Conservation (phyloP, 192 early-diverging fungal genomes). For the Chytriomyces sp. region DNA sequence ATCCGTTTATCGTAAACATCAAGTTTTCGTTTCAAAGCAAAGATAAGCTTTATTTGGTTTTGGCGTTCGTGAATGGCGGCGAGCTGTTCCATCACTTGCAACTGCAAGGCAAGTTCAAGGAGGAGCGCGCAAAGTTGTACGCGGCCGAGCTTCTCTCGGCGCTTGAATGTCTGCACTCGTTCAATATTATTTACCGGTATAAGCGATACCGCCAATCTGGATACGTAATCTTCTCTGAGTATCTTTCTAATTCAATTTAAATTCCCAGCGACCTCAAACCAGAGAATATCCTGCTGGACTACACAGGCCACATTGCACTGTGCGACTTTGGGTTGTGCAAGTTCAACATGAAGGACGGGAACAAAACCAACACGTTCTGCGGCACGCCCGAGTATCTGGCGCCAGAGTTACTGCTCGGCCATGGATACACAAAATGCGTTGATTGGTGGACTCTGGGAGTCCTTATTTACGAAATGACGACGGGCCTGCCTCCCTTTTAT, state of each 20-base stretch:
- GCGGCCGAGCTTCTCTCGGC: constrained; percentile 87
- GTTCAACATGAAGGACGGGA: constrained; percentile 91
- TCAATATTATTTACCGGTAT: constrained; percentile 85
- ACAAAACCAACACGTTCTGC: constrained; percentile 56
- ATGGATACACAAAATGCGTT: constrained; percentile 80
- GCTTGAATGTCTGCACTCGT: constrained; percentile 86
- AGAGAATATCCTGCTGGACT: constrained; percentile 92
- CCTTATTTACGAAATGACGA: constrained; percentile 87
- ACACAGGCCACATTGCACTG: constrained; percentile 90
- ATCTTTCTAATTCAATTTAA: constrained; percentile 51
- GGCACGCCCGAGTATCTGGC: constrained; percentile 96
- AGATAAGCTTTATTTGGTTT: constrained; percentile 86
- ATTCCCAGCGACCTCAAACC: constrained; percentile 77
- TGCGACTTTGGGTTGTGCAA: constrained; percentile 85
- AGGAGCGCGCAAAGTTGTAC: constrained; percentile 83
- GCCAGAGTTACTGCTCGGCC: constrained; percentile 87
- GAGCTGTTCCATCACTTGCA: constrained; percentile 39
- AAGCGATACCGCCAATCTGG: constrained; percentile 1
- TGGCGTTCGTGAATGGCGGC: constrained; percentile 91
- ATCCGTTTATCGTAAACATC: constrained; percentile 88
- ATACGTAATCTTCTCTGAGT: constrained; percentile 12
- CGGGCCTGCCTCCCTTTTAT: constrained; percentile 88
- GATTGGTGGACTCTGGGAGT: constrained; percentile 98
- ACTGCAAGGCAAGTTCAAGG: constrained; percentile 52
- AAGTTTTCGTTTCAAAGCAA: constrained; percentile 91